These are phyloP conservation scores for Vaccinium darrowii DNA, from an alignment of 148 eudicot genomes.

Conservation along the genomic window DNA sequence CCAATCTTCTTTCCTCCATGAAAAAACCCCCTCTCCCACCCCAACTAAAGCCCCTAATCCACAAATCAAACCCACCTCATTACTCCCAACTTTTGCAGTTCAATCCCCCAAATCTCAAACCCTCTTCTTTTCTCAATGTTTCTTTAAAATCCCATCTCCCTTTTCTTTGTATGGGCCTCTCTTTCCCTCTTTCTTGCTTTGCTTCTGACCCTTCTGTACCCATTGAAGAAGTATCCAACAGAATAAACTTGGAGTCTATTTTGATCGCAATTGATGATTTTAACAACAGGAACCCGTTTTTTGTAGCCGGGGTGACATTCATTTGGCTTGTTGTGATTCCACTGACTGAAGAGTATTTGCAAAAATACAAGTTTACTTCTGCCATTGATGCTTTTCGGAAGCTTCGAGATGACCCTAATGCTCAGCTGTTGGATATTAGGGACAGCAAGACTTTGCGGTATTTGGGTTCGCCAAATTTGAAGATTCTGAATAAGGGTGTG, in stretches of 20 bases:
- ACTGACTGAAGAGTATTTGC: conserved; percentile 50
- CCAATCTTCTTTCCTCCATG: not conserved
- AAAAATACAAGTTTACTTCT: conserved; percentile 59
- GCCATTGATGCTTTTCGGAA: conserved; percentile 73
- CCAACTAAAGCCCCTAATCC: conserved; percentile 16
- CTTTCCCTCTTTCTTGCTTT: conserved; percentile 44
- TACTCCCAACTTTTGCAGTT: conserved; percentile 11
- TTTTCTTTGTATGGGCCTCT: conserved; percentile 33
- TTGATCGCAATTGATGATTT: conserved; percentile 68
- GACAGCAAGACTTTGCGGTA: conserved; percentile 53
- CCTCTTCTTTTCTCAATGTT: conserved; percentile 24
- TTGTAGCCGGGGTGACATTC: conserved; percentile 69
- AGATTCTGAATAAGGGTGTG: conserved; percentile 49
- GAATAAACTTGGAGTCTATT: conserved; percentile 66
- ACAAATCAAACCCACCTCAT: conserved; percentile 11
- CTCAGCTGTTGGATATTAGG: conserved; percentile 84
- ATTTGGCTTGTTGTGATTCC: conserved; percentile 80
- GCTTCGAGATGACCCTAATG: conserved; percentile 60
- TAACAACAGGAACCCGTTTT: conserved; percentile 67
- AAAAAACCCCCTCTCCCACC: conserved; percentile 14
- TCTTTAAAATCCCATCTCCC: conserved; percentile 38
- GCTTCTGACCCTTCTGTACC: conserved; percentile 54
- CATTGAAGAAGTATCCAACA: conserved; percentile 36
- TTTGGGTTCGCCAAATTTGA: conserved; percentile 78
- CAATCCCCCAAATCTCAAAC: conserved; percentile 18